phyloP scores from a whole-genome alignment of 2,329 filamentous ascomycete species.

The Aurifilum marmelostoma region DNA sequence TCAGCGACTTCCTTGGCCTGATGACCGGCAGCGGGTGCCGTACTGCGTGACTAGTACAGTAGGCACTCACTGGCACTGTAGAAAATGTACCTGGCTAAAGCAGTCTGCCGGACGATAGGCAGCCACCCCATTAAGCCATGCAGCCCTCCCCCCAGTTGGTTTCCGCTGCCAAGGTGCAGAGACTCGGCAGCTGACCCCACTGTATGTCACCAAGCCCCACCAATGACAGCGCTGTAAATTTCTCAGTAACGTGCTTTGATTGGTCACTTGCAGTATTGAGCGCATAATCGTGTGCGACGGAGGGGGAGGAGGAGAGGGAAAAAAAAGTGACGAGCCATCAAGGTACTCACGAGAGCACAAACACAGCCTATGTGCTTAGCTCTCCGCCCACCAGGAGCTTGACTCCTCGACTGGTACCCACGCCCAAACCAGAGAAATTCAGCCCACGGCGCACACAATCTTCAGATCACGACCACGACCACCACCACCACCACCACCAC shows the following conservation, averaged over 20 bases:
- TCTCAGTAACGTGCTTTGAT: background rate
- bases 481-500: background rate
- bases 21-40: background rate
- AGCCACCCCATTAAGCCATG: background rate
- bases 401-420: background rate
- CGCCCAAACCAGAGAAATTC: background rate
- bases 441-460: background rate
- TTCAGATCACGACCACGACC: background rate
- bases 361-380: background rate
- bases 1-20: background rate
- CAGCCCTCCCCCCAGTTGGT: background rate
- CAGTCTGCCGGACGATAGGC: background rate
- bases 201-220: background rate
- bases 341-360: constrained; percentile 13
- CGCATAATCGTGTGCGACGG: background rate
- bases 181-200: background rate
- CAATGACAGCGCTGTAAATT: background rate
- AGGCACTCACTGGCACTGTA: background rate
- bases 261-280: background rate
- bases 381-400: constrained; percentile 1
- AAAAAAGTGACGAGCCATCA: background rate
- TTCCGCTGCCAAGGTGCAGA: background rate
- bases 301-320: background rate
- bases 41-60: background rate
- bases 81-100: background rate